Conservation (phyloP, 495 filamentous ascomycete species). For the Aspergillus conjunctus region DNA sequence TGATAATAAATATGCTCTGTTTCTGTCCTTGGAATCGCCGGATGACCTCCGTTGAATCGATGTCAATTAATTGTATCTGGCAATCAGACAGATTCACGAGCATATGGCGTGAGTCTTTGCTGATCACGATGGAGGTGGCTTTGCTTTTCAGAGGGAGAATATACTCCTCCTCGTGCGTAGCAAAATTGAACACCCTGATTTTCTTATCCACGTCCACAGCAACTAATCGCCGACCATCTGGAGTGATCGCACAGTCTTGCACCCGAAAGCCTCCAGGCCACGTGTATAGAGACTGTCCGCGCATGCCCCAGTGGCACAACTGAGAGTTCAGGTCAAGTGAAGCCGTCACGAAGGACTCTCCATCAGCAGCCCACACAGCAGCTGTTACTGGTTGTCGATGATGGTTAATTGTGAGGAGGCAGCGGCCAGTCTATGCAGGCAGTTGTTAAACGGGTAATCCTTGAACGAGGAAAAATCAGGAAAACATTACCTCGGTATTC, state of each 20-base stretch:
- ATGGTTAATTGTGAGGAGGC: conserved; percentile 62
- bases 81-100: conserved; percentile 81
- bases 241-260: conserved; percentile 80
- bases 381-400: conserved; percentile 81
- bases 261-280: conserved; percentile 74
- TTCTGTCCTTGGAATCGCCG: conserved; percentile 72
- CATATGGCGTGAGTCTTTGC: conserved; percentile 72
- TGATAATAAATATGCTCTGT: conserved; percentile 73
- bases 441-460: not conserved
- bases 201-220: conserved; percentile 70
- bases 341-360: conserved; percentile 76
- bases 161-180: conserved; percentile 70
- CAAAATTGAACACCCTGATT: conserved; percentile 82
- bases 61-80: conserved; percentile 73
- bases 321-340: conserved; percentile 69
- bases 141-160: conserved; percentile 65
- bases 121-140: conserved; percentile 78
- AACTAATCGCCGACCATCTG: conserved; percentile 75
- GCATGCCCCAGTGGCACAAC: conserved; percentile 65
- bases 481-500: conserved; percentile 66
- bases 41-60: conserved; percentile 71
- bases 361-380: conserved; percentile 82
- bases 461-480: conserved; percentile 6
- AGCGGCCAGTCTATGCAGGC: conserved; percentile 65
- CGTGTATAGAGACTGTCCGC: conserved; percentile 57